Base-by-base conservation (phyloP, 768 basidiomycete species). In the Lactifluus pinguis region DNA sequence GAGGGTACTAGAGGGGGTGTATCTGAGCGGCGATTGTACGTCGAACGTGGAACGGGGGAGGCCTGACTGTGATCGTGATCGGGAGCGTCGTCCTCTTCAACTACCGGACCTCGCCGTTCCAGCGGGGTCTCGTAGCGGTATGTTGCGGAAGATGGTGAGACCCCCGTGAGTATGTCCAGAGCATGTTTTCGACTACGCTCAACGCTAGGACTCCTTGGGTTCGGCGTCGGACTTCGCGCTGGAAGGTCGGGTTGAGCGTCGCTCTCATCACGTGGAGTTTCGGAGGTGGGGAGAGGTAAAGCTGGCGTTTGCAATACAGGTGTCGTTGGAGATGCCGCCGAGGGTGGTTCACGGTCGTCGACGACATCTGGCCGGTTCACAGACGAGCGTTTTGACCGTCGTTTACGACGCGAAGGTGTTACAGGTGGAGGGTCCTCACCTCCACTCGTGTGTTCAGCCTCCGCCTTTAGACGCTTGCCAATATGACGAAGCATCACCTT, bases 401-500 rank as follows among this genome's bases (percentile, higher is more conserved):
- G 64, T 50, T 62, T 66, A 30, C 61, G 59, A 48, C 55, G 64
- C 30, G 64, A 45, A n/a, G 55, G 55, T 25, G 49, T 58, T 14
- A 39, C 54, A 5, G 66, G 47, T 34, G 53, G 61, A 41, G 61
- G 56, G 19, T 86, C 85, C 65, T 87, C 86, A 38, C 77, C 77
- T 34, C 79, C 83, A 64, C 82, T 85, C 2, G 76, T 81, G 60
- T 80, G 78, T 49, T 84, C 85, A 29, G 79, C 78, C 63, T 89
- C 87, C 1, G 81, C 76, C 65, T 83, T 77, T 64, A 78, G 69
- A 55, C 80, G 69, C 53, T 83, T 80, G n/a, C 79, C 80, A 17
- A 91, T 74, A 10, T 83, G 78, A 56, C 77, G 81, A 42, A 89
- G 76, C 76, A 92, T 78, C 54, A 84, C 76, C 66, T 82, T 80